phyloP scores from a whole-genome alignment of 805 yeast genomes.

The Maudiozyma bulderi region DNA sequence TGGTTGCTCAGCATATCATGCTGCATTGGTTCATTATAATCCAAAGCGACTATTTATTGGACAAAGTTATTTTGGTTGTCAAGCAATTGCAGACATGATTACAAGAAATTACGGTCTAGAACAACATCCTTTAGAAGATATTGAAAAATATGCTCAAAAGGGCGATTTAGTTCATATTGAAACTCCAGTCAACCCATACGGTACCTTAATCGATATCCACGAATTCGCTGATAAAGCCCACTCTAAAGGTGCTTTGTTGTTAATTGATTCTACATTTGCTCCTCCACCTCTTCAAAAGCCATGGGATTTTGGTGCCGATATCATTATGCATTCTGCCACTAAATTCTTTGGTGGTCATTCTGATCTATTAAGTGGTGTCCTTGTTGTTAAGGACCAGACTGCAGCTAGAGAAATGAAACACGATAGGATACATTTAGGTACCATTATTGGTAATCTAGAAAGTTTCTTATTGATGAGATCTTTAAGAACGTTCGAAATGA shows the following conservation, averaged over 20 bases:
- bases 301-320: slow-evolving; percentile 73
- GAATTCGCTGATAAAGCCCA: slow-evolving; percentile 65
- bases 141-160: slow-evolving; percentile 35
- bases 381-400: slow-evolving; percentile 49
- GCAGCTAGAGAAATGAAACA: slow-evolving; percentile 38
- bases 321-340: slow-evolving; percentile 88
- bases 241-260: slow-evolving; percentile 58
- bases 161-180: slow-evolving; percentile 81
- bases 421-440: slow-evolving; percentile 68
- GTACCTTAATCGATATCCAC: slow-evolving; percentile 52
- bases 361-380: slow-evolving; percentile 74
- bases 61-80: slow-evolving; percentile 79
- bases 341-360: slow-evolving; percentile 93
- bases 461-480: slow-evolving; percentile 67
- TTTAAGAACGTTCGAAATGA: slow-evolving; percentile 66
- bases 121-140: slow-evolving; percentile 39
- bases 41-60: slow-evolving; percentile 72
- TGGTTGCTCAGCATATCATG: slow-evolving; percentile 76
- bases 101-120: slow-evolving; percentile 51
- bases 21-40: slow-evolving; percentile 54
- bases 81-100: slow-evolving; percentile 55
- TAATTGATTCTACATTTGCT: slow-evolving; percentile 88
- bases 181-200: slow-evolving; percentile 86
- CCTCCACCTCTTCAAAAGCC: slow-evolving; percentile 86
- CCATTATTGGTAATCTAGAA: slow-evolving; percentile 72